A percentile compares a stretch with the other conserved stretches of the same genome.
Conservation (phyloP, 768 basidiomycete genomes). For the Porpolomopsis calyptriformis region DNA sequence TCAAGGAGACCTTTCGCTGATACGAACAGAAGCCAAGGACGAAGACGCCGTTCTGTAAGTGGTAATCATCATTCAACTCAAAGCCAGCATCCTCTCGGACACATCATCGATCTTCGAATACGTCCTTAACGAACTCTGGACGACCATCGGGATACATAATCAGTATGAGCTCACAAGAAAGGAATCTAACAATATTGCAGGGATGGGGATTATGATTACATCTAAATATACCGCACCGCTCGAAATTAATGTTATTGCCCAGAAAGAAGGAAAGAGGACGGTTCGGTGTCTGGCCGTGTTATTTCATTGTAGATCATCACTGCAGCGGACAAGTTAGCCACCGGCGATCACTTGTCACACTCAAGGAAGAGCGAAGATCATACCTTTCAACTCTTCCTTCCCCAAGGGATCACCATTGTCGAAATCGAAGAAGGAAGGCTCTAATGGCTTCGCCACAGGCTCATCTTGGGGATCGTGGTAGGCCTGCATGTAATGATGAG, state of each 20-base stretch:
- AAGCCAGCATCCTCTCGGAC: no score
- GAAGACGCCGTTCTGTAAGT: not conserved
- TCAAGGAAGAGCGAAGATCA: constrained; percentile 8
- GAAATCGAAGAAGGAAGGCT: constrained; percentile 77
- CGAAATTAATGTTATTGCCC: no score
- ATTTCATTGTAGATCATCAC: constrained; percentile 46
- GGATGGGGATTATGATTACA: no score
- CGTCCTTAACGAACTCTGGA: not conserved
- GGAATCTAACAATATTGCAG: no score
- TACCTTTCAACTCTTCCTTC: constrained; percentile 65
- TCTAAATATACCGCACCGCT: no score
- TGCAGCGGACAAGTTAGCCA: constrained; percentile 10
- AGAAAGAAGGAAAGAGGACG: constrained; percentile 1
- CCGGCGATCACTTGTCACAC: not conserved
- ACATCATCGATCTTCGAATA: not conserved
- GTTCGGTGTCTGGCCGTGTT: constrained; percentile 20
- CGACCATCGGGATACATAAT: no score
- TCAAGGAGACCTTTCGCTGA: no score
- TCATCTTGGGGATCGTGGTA: constrained; percentile 89
- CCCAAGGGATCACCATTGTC: constrained; percentile 56
- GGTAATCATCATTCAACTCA: no score
- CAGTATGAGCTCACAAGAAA: no score
- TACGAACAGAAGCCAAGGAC: not conserved
- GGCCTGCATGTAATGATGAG: constrained; percentile 33
- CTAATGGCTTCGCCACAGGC: constrained; percentile 64